Conservation (phyloP, 2,329 filamentous ascomycete genomes). For the Talaromyces funiculosus region DNA sequence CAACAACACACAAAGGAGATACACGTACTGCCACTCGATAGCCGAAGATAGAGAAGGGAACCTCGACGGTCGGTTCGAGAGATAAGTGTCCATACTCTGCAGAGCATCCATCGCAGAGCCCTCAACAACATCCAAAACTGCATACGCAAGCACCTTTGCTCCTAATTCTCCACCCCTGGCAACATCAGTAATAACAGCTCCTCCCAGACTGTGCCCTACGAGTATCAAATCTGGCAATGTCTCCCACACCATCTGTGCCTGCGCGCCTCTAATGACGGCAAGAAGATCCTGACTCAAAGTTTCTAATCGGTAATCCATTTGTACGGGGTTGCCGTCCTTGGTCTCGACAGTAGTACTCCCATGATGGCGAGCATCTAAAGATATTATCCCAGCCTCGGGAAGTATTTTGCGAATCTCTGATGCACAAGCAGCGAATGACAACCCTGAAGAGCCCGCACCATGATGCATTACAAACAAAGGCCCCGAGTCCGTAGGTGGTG, state of each 20-base stretch:
- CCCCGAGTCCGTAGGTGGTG: constrained; percentile 64
- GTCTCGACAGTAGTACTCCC: constrained; percentile 55
- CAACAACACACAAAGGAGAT: background rate
- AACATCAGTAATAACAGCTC: constrained; percentile 81
- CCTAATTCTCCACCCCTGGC: constrained; percentile 64
- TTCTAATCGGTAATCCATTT: constrained; percentile 63
- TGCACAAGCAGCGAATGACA: constrained; percentile 81
- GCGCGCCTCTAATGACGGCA: constrained; percentile 62
- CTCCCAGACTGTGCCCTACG: constrained; percentile 87
- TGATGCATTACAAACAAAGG: constrained; percentile 93
- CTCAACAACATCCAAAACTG: constrained; percentile 91
- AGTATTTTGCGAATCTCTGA: constrained; percentile 70
- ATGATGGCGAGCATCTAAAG: constrained; percentile 80
- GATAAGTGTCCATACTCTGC: constrained; percentile 87
- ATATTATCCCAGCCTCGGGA: constrained; percentile 75
- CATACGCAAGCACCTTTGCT: constrained; percentile 69
- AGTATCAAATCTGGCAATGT: constrained; percentile 69
- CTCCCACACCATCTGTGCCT: constrained; percentile 65
- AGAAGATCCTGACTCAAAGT: constrained; percentile 70
- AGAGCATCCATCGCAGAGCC: constrained; percentile 92
- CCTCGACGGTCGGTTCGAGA: constrained; percentile 70
- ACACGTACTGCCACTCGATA: constrained; percentile 77
- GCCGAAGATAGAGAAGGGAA: constrained; percentile 74
- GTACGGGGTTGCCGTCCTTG: constrained; percentile 25
- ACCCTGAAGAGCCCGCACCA: constrained; percentile 84